Evolutionary conservation across 306 rosid species (phyloP), one percentile per base, ranked within the genome.

Genomic region (Glycine latifolia): DNA sequence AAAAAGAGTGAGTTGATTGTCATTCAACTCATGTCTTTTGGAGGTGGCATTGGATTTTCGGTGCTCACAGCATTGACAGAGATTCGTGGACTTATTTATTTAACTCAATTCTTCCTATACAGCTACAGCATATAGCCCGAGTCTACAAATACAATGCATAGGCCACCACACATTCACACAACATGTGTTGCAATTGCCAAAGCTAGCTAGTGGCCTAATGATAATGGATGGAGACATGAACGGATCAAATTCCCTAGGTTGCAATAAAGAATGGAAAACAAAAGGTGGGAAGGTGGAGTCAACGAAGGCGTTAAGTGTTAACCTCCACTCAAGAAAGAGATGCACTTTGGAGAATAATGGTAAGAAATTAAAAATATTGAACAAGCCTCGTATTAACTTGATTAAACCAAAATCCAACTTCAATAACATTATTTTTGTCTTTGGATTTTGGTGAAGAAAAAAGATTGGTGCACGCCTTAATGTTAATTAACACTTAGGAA

Each of bases 201-300:
- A 41, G 58, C 2, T 66, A 66, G 75, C 65, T 16, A 56, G 67
- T 82, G 71, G 14, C 56, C 37, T 12, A 53, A 14, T 35, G 58
- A 41, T 41, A 41, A 41, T 41, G 75, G 73, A 84, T 59, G 72
- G 67, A 58, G 81, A 63, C 75, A 43, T 44, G 11, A 2, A 39
- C 59, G 39, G 39, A 35, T 35, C 39, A 35, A 35, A 35, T 35
- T 4, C 48, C 60, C 56, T 13, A 69, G 47, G 53, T 15, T 77
- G 65, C 73, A 66, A 13, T 35, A 14, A 10, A 44, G 6, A 7
- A 59, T 4, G 26, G 41, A n/a, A 63, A 78, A 78, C 13, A 63
- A 59, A 58, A 33, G 39, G 12, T 15, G 5, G 50, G 67, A 58
- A 37, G 14, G 35, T 7, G 35, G 63, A 47, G 89, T 72, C 80